Evolutionary conservation across 2,329 filamentous ascomycete genomes (phyloP).

Genomic region (Neofusicoccum cordaticola): DNA sequence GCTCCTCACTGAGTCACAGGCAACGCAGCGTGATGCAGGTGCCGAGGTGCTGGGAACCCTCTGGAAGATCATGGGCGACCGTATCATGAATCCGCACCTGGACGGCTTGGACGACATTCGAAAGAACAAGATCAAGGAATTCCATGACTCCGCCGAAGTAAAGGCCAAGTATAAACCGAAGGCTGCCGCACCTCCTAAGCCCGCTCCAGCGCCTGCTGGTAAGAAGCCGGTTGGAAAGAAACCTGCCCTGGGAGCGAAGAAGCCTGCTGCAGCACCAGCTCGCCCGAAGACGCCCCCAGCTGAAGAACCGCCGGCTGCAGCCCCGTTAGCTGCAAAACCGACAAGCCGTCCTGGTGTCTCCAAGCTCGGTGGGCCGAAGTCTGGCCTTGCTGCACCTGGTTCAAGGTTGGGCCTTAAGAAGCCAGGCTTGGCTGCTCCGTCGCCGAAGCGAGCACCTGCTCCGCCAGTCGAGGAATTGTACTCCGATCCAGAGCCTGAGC

Average conservation of each 20-base stretch:
- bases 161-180: constrained; percentile 93
- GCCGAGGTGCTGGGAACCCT: constrained; percentile 89
- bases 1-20: constrained; percentile 82
- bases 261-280: constrained; percentile 43
- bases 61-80: constrained; percentile 98
- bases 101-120: constrained; percentile 93
- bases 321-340: constrained; percentile 58
- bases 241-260: constrained; percentile 51
- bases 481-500: constrained; percentile 45
- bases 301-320: constrained; percentile 45
- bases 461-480: constrained; percentile 53
- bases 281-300: constrained; percentile 27
- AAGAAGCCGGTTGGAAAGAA: constrained; percentile 51
- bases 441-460: constrained; percentile 32
- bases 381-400: constrained; percentile 34
- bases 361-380: constrained; percentile 42
- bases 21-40: constrained; percentile 80
- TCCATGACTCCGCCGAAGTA: constrained; percentile 75
- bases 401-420: constrained; percentile 42
- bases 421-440: constrained; percentile 27
- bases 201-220: constrained; percentile 51
- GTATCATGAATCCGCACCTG: constrained; percentile 88
- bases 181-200: constrained; percentile 60
- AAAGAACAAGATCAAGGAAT: constrained; percentile 95
- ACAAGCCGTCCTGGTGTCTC: constrained; percentile 50